Base-by-base conservation (phyloP, 164 flowering plant genomes). In the Magnolia officinalis region DNA sequence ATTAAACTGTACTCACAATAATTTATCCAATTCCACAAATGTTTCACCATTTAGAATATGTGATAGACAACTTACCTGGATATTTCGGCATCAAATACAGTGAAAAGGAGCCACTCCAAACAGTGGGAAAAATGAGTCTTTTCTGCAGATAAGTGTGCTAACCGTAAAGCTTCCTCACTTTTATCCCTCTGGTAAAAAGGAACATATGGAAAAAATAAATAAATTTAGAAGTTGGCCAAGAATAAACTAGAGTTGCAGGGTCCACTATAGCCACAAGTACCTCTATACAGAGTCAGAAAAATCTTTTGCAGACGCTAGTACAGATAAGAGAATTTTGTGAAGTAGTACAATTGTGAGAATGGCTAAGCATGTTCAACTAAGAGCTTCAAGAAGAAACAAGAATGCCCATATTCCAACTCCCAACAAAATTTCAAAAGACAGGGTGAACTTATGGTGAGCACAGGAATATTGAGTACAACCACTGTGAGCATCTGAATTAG, bases 81-180 rank as follows among this genome's bases (percentile, higher is more conserved):
- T 85, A 94, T 92, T 70, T 94, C 99, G 59, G 98, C 92, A 81
- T 96, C 99, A 88, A 96, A 96, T 31, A 96, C 98, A 19, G 99
- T 94, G 77, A 96, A 96, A 75, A 96, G 98, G 80, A 96, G 98
- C 99, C 99, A 96, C 87, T 96, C 99, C 84, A 96, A 79, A 81
- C 99, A 96, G 85, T 92, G 97, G 59, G 96, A 92, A 84, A 96
- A 96, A 81, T 94, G 99, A 80, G 98, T 95, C 88, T 92, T 96
- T 79, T 96, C 93, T 24, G 95, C 97, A 66, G 99, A 96, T 78
- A 96, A 79, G 76, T 81, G 88, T 74, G 98, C 99, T 82, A 96
- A 82, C 67, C 88, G 81, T 50, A 94, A 82, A 77, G 99, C 98
- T 88, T 96, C 98, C 76, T 88, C 95, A 76, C 73, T 91, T 87